Evolutionary conservation across 2,329 filamentous ascomycete species (phyloP).

Genomic region (Daldinia sp.): DNA sequence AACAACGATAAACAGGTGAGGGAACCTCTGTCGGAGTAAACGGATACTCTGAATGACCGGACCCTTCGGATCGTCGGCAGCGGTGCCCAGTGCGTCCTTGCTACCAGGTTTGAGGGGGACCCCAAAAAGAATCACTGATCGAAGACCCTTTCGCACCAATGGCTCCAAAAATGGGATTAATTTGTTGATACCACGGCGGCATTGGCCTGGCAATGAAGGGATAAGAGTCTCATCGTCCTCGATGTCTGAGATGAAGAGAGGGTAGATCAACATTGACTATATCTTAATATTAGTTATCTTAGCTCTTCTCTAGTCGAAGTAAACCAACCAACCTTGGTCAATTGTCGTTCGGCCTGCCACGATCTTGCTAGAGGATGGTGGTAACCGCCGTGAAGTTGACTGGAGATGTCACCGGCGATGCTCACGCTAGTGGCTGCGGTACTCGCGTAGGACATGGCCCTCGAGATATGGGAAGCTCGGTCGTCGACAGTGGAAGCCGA

Average conservation of each 20-base stretch:
- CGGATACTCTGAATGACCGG: constrained; percentile 90
- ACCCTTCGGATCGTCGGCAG: constrained; percentile 90
- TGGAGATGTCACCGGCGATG: constrained; percentile 79
- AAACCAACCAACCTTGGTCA: constrained; percentile 73
- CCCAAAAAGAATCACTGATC: constrained; percentile 94
- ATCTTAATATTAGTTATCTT: constrained; percentile 7
- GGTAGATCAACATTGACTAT: constrained; percentile 98
- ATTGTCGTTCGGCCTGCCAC: constrained; percentile 85
- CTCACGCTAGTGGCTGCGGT: constrained; percentile 73
- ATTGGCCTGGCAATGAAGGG: constrained; percentile 88
- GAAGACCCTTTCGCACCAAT: constrained; percentile 86
- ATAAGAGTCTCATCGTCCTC: constrained; percentile 92
- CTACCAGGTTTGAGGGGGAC: constrained; percentile 82
- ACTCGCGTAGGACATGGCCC: constrained; percentile 72
- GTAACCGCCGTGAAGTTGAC: constrained; percentile 84
- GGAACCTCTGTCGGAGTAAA: constrained; percentile 83
- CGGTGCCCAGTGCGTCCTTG: constrained; percentile 91
- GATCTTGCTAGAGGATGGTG: constrained; percentile 79
- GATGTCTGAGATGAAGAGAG: constrained; percentile 93
- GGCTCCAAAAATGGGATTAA: constrained; percentile 85
- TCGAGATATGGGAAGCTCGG: constrained; percentile 67
- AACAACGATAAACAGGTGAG: constrained; percentile 86
- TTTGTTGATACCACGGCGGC: constrained; percentile 87
- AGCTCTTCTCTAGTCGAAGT: not conserved
- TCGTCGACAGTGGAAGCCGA: constrained; percentile 66